Base-by-base conservation (phyloP, 2,329 filamentous ascomycete genomes). In the Stagonosporopsis chrysanthemi region DNA sequence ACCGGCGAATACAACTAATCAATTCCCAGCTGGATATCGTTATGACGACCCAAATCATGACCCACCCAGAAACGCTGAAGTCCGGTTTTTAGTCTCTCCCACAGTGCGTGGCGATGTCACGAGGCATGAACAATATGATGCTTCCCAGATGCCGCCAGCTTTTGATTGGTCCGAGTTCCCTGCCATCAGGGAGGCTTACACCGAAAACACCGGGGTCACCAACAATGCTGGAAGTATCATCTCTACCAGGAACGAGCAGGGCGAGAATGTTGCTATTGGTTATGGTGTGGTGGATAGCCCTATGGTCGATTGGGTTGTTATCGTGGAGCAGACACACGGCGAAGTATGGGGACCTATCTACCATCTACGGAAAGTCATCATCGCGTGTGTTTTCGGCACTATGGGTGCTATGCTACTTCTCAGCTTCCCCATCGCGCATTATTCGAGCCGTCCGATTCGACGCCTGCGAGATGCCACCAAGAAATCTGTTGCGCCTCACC, bases 371-470 rank as follows among this genome's bases (percentile, higher is more conserved):
- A 88, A 89, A 44, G 91, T 97, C 47, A 84, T 97, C 1, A 77
- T 97, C 2, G 91, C 87, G 5, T 96, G 91, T 60, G 90, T 96
- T 0, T 96, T 97, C 72, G 91, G 90, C 1, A 94, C 92, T 0
- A 84, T 88, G 12, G 92, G 89, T 0, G 81, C 89, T 4, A 84
- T 96, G 48, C 73, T 92, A 3, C 60, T 96, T 8, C 73, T 96
- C 1, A 83, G 91, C 2, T 84, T 93, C 35, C 91, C 92, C 0
- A 86, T 92, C 35, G 91, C 92, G 1, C 92, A 97, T 71, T 85
- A 90, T 58, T 90, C 90, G 45, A 91, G 95, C 43, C 81, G 88
- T 64, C 93, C 93, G 0, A 97, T 96, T 63, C 82, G 89, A 47
- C 83, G 89, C 61, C 80, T 96, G 36, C 90, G 90, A 67, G 81